Evolutionary conservation across 2,329 filamentous ascomycete species (phyloP), one percentile per base, ranked within the genome.

Genomic region (Xylariaceae sp.): DNA sequence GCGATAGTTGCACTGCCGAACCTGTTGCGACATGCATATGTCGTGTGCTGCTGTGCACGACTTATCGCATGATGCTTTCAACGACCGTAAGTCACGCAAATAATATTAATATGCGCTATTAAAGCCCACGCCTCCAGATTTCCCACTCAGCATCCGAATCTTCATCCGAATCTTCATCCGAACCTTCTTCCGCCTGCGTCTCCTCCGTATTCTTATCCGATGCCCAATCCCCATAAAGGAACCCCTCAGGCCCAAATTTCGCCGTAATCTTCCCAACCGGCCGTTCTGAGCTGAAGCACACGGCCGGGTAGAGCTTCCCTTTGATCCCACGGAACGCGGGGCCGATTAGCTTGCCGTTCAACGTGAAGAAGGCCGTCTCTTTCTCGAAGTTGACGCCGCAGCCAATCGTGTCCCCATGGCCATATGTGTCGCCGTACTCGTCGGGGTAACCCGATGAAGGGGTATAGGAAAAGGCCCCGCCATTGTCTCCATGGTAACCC

Each of bases 291-390:
- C 34, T 21, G 13, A 47, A 43, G 7, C 22, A 39, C 29, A 42
- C 37, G 10, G 45, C 51, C 4, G 46, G 45, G 18, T 53, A 42
- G 10, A 41, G 36, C 41, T 53, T 36, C 5, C 34, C 40, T 8
- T 22, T 34, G 13, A 47, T 41, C 15, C 32, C 46, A 13, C 8
- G 18, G 18, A 40, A 52, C 10, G 39, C 22, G 18, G 9, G 29
- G 32, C 37, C 43, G 19, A 42, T 47, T n/a, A 46, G 5, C 3
- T 13, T 18, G 13, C 18, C 34, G 16, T 52, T 22, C 12, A 18
- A n/a, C 19, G 50, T 47, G 50, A 30, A 40, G n/a, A 52, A 52
- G 1, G 47, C 47, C 2, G 26, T 41, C n/a, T 32, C 19, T 13
- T 8, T 30, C 15, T 18, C 36, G 15, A 49, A 42, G 29, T 49